Evolutionary conservation across 2,329 filamentous ascomycete genomes (phyloP).

Genomic region (Microdochium bolleyi): DNA sequence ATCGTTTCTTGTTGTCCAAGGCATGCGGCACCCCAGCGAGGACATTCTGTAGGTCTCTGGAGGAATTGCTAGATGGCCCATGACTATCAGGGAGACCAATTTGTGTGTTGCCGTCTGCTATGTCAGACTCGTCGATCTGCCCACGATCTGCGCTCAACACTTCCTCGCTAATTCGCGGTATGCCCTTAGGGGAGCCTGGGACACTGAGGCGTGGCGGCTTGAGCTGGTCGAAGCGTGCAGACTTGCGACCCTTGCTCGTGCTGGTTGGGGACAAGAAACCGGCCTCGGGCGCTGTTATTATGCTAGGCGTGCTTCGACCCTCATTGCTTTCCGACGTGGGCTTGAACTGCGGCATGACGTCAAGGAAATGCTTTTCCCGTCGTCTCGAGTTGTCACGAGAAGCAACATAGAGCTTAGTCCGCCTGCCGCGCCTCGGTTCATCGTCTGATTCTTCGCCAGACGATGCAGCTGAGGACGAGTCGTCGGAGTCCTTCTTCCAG

Average conservation of each 20-base stretch:
- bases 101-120: not conserved
- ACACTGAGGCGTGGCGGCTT: slow-evolving; percentile 43
- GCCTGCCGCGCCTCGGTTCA: slow-evolving; percentile 31
- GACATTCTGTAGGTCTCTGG: slow-evolving; percentile 26
- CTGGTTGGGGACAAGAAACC: not conserved
- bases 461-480: slow-evolving; percentile 24
- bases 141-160: slow-evolving; percentile 9
- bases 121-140: not conserved
- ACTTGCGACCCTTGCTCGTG: slow-evolving; percentile 18
- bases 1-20: not conserved
- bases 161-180: slow-evolving; percentile 20
- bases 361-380: slow-evolving; percentile 37
- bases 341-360: slow-evolving; percentile 43
- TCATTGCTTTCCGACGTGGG: slow-evolving; percentile 17
- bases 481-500: slow-evolving; percentile 43
- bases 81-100: not conserved
- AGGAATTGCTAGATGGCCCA: slow-evolving; percentile 20
- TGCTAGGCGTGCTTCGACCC: slow-evolving; percentile 2
- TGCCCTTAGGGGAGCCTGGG: slow-evolving; percentile 29
- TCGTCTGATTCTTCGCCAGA: slow-evolving; percentile 42
- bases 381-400: slow-evolving; percentile 25
- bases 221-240: slow-evolving; percentile 36
- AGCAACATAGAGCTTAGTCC: slow-evolving; percentile 23
- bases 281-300: slow-evolving; percentile 13
- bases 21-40: slow-evolving; percentile 8